These are phyloP conservation scores for Nothopassalora personata DNA, from an alignment of 2,329 filamentous ascomycete species.

Conservation along the genomic window DNA sequence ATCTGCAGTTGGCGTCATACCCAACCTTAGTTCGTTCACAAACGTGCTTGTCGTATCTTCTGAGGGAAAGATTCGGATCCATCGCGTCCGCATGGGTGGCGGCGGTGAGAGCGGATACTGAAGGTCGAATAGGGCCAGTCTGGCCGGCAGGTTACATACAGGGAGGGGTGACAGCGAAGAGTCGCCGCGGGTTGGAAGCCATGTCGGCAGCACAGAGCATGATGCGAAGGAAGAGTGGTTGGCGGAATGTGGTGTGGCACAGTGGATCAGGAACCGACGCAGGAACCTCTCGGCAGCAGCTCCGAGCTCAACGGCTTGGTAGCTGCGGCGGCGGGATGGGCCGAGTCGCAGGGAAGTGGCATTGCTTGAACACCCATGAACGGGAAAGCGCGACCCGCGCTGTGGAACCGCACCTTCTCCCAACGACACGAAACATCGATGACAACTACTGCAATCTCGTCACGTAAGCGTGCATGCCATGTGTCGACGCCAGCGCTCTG, in stretches of 20 bases:
- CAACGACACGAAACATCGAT: constrained; percentile 11
- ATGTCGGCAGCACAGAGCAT: constrained; percentile 3
- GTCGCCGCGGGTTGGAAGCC: background rate
- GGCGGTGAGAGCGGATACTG: background rate
- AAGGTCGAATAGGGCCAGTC: background rate
- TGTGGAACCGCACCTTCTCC: constrained; percentile 14
- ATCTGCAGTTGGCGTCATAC: background rate
- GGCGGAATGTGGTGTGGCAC: constrained; percentile 9
- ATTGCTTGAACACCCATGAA: background rate
- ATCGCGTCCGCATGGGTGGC: background rate
- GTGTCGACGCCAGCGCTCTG: background rate
- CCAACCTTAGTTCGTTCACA: background rate
- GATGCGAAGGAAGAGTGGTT: background rate
- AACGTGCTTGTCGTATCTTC: background rate
- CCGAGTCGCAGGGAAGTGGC: constrained; percentile 2
- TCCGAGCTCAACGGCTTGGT: background rate
- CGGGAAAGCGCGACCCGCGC: constrained; percentile 4
- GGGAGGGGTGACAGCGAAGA: background rate
- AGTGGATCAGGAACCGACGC: constrained; percentile 9
- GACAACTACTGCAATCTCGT: constrained; percentile 9
- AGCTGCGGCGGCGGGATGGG: constrained; percentile 1
- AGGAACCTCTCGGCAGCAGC: constrained; percentile 6
- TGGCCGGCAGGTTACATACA: constrained; percentile 1
- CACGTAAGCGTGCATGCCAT: constrained; percentile 7
- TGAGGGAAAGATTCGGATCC: too few relatives aligned